Evolutionary conservation across 1,284 basidiomycete genomes (phyloP).

Genomic region (Cryptococcus depauperatus): DNA sequence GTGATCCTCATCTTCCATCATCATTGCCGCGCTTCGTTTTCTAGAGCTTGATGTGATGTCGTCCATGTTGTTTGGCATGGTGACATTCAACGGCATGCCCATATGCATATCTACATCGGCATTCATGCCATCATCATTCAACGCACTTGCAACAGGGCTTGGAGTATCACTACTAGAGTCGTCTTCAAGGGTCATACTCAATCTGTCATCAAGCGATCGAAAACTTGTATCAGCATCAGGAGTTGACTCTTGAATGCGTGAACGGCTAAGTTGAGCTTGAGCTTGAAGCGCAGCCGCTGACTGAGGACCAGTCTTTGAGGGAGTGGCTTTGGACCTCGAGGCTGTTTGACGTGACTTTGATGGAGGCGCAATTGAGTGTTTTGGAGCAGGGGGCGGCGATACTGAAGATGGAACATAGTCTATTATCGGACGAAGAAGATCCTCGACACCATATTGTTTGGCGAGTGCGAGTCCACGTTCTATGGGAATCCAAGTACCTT

Average conservation of each 20-base stretch:
- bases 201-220: conserved; percentile 46
- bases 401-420: conserved; percentile 86
- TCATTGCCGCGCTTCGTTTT: conserved; percentile 30
- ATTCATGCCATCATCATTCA: conserved; percentile 15
- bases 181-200: conserved; percentile 74
- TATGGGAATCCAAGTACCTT: conserved; percentile 98
- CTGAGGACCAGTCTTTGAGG: conserved; percentile 26
- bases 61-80: conserved; percentile 4
- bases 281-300: conserved; percentile 30
- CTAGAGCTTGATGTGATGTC: conserved; percentile 16
- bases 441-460: conserved; percentile 88
- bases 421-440: conserved; percentile 83
- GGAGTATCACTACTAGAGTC: conserved; percentile 84
- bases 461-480: conserved; percentile 80
- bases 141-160: conserved; percentile 59
- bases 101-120: conserved; percentile 14
- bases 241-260: conserved; percentile 20
- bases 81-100: conserved; percentile 8
- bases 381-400: conserved; percentile 92
- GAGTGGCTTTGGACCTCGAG: conserved; percentile 17
- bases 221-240: conserved; percentile 21
- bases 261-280: conserved; percentile 21
- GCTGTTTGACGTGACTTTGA: conserved; percentile 47
- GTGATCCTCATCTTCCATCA: conserved; percentile 35
- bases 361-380: conserved; percentile 72